These are phyloP conservation scores for Trametopsis cervina DNA, from an alignment of 768 basidiomycete species.

Conservation along the genomic window DNA sequence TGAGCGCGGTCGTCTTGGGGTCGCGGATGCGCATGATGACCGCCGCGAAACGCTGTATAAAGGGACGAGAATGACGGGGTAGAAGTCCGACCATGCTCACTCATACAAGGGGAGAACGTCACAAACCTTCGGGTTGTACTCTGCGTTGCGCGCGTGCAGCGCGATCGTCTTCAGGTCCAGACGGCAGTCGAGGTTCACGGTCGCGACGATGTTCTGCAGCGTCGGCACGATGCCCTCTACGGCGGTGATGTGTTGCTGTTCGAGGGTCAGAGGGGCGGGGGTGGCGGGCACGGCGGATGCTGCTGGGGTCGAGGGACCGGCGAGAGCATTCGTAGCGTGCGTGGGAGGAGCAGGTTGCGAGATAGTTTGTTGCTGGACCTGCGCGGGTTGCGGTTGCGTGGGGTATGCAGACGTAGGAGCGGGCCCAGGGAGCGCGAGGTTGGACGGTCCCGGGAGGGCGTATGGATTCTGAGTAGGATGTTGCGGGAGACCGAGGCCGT, in stretches of 20 bases:
- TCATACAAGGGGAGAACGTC: slow-evolving; percentile 32
- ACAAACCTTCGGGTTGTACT: slow-evolving; percentile 99
- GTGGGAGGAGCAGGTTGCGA: slow-evolving; percentile 13
- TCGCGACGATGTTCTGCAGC: slow-evolving; percentile 98
- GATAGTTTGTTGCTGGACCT: slow-evolving; percentile 24
- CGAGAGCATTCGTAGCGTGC: slow-evolving; percentile 30
- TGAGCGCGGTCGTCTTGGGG: slow-evolving; percentile 98
- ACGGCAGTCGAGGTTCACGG: slow-evolving; percentile 95
- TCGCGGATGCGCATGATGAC: slow-evolving; percentile 99
- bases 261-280: slow-evolving; percentile 69
- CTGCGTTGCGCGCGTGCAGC: slow-evolving; percentile 94
- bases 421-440: slow-evolving; percentile 45
- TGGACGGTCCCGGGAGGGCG: slow-evolving; percentile 31
- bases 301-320: slow-evolving; percentile 52
- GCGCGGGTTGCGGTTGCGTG: slow-evolving; percentile 22
- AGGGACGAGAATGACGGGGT: slow-evolving; percentile 40
- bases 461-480: slow-evolving; percentile 29
- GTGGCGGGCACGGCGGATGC: slow-evolving; percentile 54
- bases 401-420: slow-evolving; percentile 38
- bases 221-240: slow-evolving; percentile 99
- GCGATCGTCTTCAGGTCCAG: slow-evolving; percentile 98
- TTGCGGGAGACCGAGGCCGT: slow-evolving; percentile 54
- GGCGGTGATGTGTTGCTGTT: slow-evolving; percentile 92
- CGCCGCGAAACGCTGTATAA: slow-evolving; percentile 93
- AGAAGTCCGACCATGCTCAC: slow-evolving; percentile 55